phyloP scores from a whole-genome alignment of 2,329 filamentous ascomycete genomes.

The Coleophoma crateriformis region DNA sequence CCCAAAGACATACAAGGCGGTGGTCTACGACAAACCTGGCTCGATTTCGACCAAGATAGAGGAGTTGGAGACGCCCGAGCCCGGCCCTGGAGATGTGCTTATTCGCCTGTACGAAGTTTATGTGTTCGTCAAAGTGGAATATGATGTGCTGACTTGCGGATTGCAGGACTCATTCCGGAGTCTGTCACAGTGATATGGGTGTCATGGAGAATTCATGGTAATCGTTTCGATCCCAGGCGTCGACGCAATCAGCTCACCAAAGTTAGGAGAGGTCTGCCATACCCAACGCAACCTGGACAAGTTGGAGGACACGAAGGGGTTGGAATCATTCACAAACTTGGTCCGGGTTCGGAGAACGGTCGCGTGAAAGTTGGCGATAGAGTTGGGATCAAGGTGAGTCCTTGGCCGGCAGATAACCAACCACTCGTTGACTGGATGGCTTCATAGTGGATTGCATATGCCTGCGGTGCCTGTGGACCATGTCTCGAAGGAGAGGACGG shows the following conservation, averaged over 20 bases:
- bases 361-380: conserved; percentile 60
- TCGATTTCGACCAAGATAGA: conserved; percentile 59
- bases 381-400: conserved; percentile 59
- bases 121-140: background rate
- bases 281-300: conserved; percentile 53
- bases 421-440: conserved; percentile 1
- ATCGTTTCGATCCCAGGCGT: conserved; percentile 21
- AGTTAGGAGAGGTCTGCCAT: conserved; percentile 48
- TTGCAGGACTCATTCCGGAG: conserved; percentile 52
- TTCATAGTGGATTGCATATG: conserved; percentile 45
- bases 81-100: conserved; percentile 55
- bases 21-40: conserved; percentile 60
- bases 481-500: conserved; percentile 55
- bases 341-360: conserved; percentile 48
- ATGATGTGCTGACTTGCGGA: background rate
- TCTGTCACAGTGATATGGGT: conserved; percentile 59
- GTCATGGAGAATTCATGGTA: conserved; percentile 41
- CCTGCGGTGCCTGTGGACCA: conserved; percentile 46
- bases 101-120: conserved; percentile 46
- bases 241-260: conserved; percentile 1
- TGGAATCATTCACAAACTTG: conserved; percentile 59
- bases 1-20: conserved; percentile 56
- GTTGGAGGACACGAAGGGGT: conserved; percentile 68
- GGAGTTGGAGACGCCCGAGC: conserved; percentile 59
- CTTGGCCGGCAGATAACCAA: background rate